Evolutionary conservation across 805 yeast genomes (phyloP), one percentile per base, ranked within the genome.

Genomic region (Kodamaea laetipori): DNA sequence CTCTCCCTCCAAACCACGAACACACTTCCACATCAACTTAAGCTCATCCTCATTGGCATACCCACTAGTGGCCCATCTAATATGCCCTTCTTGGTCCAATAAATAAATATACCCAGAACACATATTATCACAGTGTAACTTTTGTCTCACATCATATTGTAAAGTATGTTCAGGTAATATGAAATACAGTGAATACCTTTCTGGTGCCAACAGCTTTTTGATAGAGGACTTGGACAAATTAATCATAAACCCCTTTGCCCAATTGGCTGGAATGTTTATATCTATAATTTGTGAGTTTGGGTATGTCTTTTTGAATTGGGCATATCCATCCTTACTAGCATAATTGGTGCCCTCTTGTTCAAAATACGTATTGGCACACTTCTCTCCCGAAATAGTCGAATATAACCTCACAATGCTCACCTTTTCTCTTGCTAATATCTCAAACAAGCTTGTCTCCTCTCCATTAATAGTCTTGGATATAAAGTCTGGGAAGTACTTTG

Each of bases 11-110:
- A 86, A 56, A 0, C 86, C 85, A 19, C 66, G 66, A 1, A 85
- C 82, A 26, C 83, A 76, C 53, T 78, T 80, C 86, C 90, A 84
- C 44, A 87, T 61, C 11, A 78, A 66, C 12, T 69, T 69, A 37
- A 69, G 66, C 52, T 94, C 99, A 25, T 76, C 75, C n/a, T 75
- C 80, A 11, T 74, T 73, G 1, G 96, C 84, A 30, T 76, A 78
- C 2, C 98, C 99, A 53, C 95, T 80, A 3, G 89, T 86, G 17
- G 89, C 90, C 98, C 98, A 92, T 53, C 98, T 73, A 42, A 94
- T 84, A 54, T 77, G 82, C 40, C 84, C 83, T 10, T 80, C 69
- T 11, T 71, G 71, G 57, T 94, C 99, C 26, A 94, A 75, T 4
- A 92, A 68, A 51, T 89, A 84, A 8, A 90, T 69, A 57, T 87